These are phyloP conservation scores for Cyclotella sp. DNA, from an alignment of 108 stramenopile genomes.

Conservation along the genomic window DNA sequence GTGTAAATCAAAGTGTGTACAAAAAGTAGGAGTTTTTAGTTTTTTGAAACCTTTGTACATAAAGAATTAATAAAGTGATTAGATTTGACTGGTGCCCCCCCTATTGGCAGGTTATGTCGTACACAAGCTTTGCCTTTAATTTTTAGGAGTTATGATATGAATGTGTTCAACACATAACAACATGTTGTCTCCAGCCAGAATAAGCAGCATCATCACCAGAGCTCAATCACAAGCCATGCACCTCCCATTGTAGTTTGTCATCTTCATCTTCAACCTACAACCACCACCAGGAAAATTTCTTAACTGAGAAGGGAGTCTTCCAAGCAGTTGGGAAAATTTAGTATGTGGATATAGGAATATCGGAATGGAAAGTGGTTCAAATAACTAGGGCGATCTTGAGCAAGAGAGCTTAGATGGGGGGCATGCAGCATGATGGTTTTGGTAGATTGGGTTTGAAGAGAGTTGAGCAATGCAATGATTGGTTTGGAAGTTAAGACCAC, in stretches of 20 bases:
- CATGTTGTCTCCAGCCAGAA: not conserved
- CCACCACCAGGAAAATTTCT: not conserved
- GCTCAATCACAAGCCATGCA: not conserved
- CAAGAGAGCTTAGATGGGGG: not conserved
- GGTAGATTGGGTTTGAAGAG: not conserved
- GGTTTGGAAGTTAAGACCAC: too few relatives aligned
- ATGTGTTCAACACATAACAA: not conserved
- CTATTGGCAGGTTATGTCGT: too few relatives aligned
- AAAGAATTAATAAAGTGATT: not conserved
- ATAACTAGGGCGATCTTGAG: not conserved
- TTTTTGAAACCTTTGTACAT: too few relatives aligned
- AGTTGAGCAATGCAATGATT: not conserved
- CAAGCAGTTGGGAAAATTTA: too few relatives aligned
- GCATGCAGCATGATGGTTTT: not conserved
- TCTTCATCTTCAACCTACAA: not conserved
- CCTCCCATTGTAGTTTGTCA: not conserved
- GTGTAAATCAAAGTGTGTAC: too few relatives aligned
- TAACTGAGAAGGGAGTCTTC: not conserved
- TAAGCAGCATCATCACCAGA: not conserved
- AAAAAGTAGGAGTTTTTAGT: too few relatives aligned
- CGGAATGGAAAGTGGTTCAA: conserved; percentile 7
- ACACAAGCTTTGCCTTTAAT: too few relatives aligned
- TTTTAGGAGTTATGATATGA: too few relatives aligned
- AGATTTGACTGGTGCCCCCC: too few relatives aligned
- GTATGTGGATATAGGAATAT: not conserved